Evolutionary conservation across 768 basidiomycete species (phyloP), one percentile per base, ranked within the genome.

Genomic region (Hygrophorus pudorinus): DNA sequence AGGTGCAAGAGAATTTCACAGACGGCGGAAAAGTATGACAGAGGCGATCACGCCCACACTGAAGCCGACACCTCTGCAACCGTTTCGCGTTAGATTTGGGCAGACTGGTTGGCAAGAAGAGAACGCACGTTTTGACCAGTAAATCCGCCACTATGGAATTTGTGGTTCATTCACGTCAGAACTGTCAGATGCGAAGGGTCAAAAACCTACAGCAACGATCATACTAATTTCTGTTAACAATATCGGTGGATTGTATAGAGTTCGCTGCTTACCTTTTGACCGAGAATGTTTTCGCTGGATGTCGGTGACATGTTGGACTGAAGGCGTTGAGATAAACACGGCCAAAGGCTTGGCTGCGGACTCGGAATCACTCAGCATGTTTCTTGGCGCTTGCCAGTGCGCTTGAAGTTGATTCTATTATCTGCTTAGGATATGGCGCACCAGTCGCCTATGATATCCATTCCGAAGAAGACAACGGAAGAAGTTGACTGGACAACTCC

Each of bases 401-500:
- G n/a, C n/a, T n/a, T n/a, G n/a, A n/a, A 34, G 17, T 11, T 38
- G 34, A 20, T 11, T 2, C 27, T 17, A 30, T 13, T 32, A 29
- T 27, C 31, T 18, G 20, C 45, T 43, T 24, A 24, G 7, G 57
- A 47, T 20, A 85, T 85, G 81, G 75, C 82, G 38, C 72, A 78
- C 60, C 84, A 89, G 63, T 81, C 85, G 37, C 91, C 91, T 10
- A 84, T 89, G 75, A 83, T 94, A 50, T 76, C 89, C 10, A 88
- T 97, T 31, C 93, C 94, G 0, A 84, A 75, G 69, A 99, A 99
- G 72, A 70, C 76, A n/a, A 96, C 96, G 0, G 84, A 90, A 12
- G 94, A 98, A 53, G 92, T 94, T 20, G 96, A 99, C 67, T 97
- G 93, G 86, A 85, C 92, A 1, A 74, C 76, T 0, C 87, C 91